Evolutionary conservation across 2,329 filamentous ascomycete species (phyloP).

Genomic region (Neonectria faginata): DNA sequence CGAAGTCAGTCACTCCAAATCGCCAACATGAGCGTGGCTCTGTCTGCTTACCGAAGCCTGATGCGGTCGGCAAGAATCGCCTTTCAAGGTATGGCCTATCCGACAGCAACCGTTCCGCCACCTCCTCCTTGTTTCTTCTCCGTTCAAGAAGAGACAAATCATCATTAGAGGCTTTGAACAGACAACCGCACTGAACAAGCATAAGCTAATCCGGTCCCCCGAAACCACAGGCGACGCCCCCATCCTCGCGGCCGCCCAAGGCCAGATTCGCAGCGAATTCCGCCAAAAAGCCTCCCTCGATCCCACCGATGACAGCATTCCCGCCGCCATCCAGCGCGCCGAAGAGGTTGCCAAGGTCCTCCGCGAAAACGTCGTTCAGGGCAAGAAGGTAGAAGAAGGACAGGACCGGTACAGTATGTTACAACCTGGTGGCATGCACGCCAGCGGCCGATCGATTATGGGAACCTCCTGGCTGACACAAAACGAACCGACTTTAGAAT

Average conservation of each 20-base stretch:
- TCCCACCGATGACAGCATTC: conserved; percentile 67
- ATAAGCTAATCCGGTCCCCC: conserved; percentile 3
- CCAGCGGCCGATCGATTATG: background rate
- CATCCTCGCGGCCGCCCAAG: conserved; percentile 76
- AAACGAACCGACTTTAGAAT: conserved; percentile 63
- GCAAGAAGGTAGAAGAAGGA: conserved; percentile 61
- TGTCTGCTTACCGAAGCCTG: conserved; percentile 83
- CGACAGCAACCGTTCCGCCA: background rate
- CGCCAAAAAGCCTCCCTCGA: conserved; percentile 72
- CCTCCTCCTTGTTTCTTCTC: background rate
- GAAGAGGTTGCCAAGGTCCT: conserved; percentile 85
- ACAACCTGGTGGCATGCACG: too few relatives aligned
- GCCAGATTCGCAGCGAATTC: conserved; percentile 80
- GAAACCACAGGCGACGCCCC: conserved; percentile 72
- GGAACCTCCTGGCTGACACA: conserved; percentile 6
- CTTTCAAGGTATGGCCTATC: conserved; percentile 75
- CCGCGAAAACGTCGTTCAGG: conserved; percentile 89
- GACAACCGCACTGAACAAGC: background rate
- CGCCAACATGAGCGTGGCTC: conserved; percentile 64
- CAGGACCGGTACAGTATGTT: conserved; percentile 71
- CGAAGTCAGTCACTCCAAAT: background rate
- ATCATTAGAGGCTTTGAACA: background rate
- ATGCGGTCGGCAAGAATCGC: conserved; percentile 84
- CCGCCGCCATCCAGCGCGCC: conserved; percentile 79
- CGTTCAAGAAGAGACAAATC: background rate